Base-by-base conservation (phyloP, 345 rosid species). In the Kernera saxatilis region DNA sequence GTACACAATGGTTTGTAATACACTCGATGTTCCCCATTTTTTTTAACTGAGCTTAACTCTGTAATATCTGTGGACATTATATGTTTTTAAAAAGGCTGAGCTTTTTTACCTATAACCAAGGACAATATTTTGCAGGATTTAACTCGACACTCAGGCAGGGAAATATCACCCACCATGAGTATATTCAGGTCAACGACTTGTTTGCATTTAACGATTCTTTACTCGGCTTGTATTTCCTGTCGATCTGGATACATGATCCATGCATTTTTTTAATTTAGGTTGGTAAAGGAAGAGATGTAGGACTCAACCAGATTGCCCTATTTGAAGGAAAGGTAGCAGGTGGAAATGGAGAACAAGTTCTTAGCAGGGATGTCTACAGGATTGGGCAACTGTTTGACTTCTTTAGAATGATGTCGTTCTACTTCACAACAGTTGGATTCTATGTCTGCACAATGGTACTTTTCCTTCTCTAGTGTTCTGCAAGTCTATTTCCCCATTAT, bases 261-360 rank as follows among this genome's bases (percentile, higher is more conserved):
- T 69, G n/a, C 53, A 32, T 69, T 70, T 48, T 19, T 64, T 67
- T 65, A 46, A 6, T 79, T 71, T 79, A 94, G 99, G 99, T 94
- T 79, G 99, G 99, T 69, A 94, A 94, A 82, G 99, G 99, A 77
- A 89, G 99, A 76, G 99, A 94, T 81, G 99, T 94, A 51, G 99
- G 97, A 55, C 83, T 94, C 72, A 94, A 94, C 75, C 99, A 94
- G 88, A 94, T 94, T 82, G 98, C 99, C 45, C 83, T 94, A 40
- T 94, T 94, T 71, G 99, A 94, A 79, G 99, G 98, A 77, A 94
- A 94, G 82, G 99, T 94, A 26, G 96, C 98, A 25, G 98, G 99
- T 72, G 99, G 99, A 37, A 94, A 94, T 77, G 99, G 99, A 74
- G 99, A 94, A 81, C 99, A 94, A 85, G 95, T 91, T 57, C 92